Percentiles rank a stretch among this genome's conserved stretches.
Conservation (phyloP, 306 rosid species). For the Trifolium dubium region DNA sequence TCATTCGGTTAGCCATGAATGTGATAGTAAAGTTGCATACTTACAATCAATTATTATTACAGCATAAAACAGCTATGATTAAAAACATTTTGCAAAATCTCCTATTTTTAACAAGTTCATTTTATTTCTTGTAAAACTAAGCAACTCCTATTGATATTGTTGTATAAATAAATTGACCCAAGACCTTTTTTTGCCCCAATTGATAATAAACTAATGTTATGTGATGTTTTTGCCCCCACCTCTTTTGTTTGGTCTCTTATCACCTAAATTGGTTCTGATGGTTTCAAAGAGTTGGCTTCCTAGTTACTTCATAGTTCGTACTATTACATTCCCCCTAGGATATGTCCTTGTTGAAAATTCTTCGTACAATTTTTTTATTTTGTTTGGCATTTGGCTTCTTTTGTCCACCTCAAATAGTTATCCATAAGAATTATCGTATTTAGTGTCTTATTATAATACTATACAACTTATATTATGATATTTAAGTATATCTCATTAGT, state of each 20-base stretch:
- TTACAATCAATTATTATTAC: not conserved
- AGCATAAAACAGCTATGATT: constrained; percentile 19
- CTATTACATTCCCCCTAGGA: not conserved
- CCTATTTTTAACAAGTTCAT: not conserved
- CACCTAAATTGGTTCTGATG: not conserved
- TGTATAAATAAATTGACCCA: constrained; percentile 34
- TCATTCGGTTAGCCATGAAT: not conserved
- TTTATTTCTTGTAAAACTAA: constrained; percentile 12
- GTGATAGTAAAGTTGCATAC: constrained; percentile 8
- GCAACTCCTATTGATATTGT: not conserved
- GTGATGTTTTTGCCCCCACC: not conserved
- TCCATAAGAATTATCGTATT: not conserved
- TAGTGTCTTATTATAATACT: not conserved
- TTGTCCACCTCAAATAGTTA: not conserved
- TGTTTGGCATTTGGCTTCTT: not conserved
- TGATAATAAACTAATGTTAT: not conserved
- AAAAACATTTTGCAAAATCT: constrained; percentile 20
- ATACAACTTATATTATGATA: constrained; percentile 17
- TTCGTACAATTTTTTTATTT: not conserved
- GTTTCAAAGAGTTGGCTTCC: constrained; percentile 17
- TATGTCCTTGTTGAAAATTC: not conserved
- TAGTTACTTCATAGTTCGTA: constrained; percentile 7
- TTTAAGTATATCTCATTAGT: not conserved
- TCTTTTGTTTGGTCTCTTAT: constrained; percentile 17
- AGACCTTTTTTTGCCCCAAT: not conserved